phyloP scores from a whole-genome alignment of 148 eudicot genomes.

The Chenopodium formosanum region DNA sequence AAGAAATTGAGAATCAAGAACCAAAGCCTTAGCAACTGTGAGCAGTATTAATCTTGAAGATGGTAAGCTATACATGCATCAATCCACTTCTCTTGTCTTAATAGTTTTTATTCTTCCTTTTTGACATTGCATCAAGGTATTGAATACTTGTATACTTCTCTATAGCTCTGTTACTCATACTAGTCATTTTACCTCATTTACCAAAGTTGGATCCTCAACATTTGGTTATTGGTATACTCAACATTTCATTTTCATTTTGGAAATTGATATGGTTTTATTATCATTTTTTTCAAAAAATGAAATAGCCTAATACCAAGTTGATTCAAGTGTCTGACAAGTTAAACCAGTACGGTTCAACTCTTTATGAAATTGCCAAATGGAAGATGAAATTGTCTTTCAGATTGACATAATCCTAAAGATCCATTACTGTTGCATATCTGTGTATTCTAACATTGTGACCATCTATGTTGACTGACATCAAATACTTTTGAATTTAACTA shows the following conservation, averaged over 20 bases:
- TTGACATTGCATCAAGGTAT: not conserved
- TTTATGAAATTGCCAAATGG: no score
- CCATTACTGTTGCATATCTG: not conserved
- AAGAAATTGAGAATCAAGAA: constrained; percentile 40
- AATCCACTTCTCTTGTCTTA: not conserved
- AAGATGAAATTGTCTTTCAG: not conserved
- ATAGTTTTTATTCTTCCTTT: not conserved
- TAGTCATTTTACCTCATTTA: no score
- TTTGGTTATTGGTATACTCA: no score
- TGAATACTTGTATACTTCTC: not conserved
- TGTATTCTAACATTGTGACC: not conserved
- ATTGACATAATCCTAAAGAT: not conserved
- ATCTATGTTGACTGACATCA: not conserved
- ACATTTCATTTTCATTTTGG: no score
- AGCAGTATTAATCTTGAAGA: not conserved
- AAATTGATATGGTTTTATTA: no score
- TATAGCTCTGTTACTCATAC: not conserved
- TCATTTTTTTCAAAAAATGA: no score
- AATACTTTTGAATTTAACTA: no score
- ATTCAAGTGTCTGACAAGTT: no score
- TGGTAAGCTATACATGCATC: not conserved
- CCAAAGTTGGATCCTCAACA: no score
- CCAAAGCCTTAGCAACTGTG: constrained; percentile 19
- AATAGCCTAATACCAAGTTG: no score
- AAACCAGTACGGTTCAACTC: no score